Conservation (phyloP, 108 stramenopile species). For the Cyclostephanos tholiformis region DNA sequence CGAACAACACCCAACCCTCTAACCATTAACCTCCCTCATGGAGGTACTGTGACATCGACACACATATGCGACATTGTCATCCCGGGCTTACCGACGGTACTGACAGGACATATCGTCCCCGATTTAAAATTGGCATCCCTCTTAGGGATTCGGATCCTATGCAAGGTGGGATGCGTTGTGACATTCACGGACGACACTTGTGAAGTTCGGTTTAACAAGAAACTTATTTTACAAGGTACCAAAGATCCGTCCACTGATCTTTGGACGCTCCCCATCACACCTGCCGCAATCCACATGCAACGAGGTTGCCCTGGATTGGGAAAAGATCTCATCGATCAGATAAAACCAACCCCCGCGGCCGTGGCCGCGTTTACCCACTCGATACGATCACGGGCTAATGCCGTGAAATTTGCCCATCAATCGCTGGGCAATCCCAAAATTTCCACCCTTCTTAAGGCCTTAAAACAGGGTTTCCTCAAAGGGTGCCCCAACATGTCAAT, state of each 20-base stretch:
- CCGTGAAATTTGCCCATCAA: too few species aligned
- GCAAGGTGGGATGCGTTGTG: constrained; percentile 17
- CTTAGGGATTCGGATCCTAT: not conserved
- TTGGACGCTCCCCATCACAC: constrained; percentile 17
- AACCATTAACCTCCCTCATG: constrained; percentile 13
- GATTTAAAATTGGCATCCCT: too few species aligned
- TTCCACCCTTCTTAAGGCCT: constrained; percentile 14
- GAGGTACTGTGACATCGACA: not conserved
- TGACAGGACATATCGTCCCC: too few species aligned
- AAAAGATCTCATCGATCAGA: not conserved
- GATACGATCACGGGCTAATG: too few species aligned
- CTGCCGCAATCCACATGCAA: not conserved
- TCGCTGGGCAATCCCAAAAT: constrained; percentile 2
- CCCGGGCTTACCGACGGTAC: too few species aligned
- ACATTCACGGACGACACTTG: constrained; percentile 9
- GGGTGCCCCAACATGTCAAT: too few species aligned
- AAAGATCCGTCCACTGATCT: constrained; percentile 4
- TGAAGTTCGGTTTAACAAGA: not conserved
- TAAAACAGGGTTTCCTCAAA: not conserved
- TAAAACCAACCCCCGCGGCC: too few species aligned
- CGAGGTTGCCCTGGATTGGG: too few species aligned
- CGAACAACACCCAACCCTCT: not conserved
- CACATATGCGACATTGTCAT: too few species aligned
- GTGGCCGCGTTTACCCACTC: not conserved
- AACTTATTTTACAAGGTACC: constrained; percentile 1